Evolutionary conservation across 2,329 filamentous ascomycete species (phyloP).

Genomic region (Zelopaecilomyces penicillatus): DNA sequence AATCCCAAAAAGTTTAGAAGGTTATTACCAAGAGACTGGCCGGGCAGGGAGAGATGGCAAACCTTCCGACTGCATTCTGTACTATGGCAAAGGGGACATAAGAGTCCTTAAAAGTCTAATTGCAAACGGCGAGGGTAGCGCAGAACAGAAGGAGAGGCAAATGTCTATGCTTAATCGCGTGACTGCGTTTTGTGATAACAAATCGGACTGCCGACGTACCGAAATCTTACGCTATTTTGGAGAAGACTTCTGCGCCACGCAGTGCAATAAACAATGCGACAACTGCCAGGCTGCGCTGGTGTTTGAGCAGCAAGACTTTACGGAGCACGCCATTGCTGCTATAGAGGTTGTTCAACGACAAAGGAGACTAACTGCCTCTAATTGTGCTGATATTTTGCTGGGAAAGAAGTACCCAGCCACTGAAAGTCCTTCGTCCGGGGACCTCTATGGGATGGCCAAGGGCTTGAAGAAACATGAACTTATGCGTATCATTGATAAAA

Average conservation of each 20-base stretch:
- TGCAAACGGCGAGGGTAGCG: conserved; percentile 64
- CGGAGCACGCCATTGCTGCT: conserved; percentile 61
- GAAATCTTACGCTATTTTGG: conserved; percentile 93
- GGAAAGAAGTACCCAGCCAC: conserved; percentile 57
- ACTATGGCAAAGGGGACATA: conserved; percentile 74
- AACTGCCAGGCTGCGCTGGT: conserved; percentile 70
- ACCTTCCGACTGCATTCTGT: conserved; percentile 81
- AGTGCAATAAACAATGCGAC: conserved; percentile 74
- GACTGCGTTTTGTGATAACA: conserved; percentile 82
- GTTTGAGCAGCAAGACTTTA: conserved; percentile 71
- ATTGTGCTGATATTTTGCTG: conserved; percentile 77
- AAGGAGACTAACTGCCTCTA: conserved; percentile 59
- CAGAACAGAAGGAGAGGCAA: conserved; percentile 76
- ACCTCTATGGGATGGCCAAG: conserved; percentile 60
- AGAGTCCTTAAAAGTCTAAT: conserved; percentile 72
- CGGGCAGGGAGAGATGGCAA: conserved; percentile 88
- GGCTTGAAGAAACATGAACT: conserved; percentile 66
- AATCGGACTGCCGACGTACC: conserved; percentile 74
- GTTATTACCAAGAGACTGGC: conserved; percentile 97
- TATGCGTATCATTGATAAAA: conserved; percentile 72
- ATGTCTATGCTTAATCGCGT: conserved; percentile 78
- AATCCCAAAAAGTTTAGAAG: conserved; percentile 89
- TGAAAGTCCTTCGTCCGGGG: conserved; percentile 42
- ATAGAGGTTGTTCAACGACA: conserved; percentile 59
- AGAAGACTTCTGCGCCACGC: conserved; percentile 63